Conservation (phyloP, 441 rosid species). For the Aquilaria agallochum region DNA sequence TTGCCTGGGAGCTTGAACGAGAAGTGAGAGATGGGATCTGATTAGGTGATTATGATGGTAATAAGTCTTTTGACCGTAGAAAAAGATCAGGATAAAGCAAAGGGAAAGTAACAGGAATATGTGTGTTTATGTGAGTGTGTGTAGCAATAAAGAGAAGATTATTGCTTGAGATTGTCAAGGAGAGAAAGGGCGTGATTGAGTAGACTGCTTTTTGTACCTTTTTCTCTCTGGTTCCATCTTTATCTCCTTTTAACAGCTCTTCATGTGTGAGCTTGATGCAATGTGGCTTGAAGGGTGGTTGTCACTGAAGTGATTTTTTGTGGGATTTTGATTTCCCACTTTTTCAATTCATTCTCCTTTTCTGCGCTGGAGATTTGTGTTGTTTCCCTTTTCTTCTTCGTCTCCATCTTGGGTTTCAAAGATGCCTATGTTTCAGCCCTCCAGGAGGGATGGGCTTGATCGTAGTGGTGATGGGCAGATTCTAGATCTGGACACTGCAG, state of each 20-base stretch:
- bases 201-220: slow-evolving; percentile 2
- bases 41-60: slow-evolving; percentile 41
- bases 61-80: slow-evolving; percentile 64
- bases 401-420: slow-evolving; percentile 14
- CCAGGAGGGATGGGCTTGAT: slow-evolving; percentile 35
- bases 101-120: slow-evolving; percentile 18
- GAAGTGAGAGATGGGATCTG: slow-evolving; percentile 35
- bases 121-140: slow-evolving; percentile 21
- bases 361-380: slow-evolving; percentile 17
- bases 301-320: slow-evolving; percentile 23
- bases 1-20: slow-evolving; percentile 41
- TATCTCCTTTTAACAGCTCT: slow-evolving; percentile 22
- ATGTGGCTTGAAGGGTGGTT: slow-evolving; percentile 34
- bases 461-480: slow-evolving; percentile 41
- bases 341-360: not conserved
- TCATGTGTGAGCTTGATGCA: slow-evolving; percentile 22
- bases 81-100: slow-evolving; percentile 32
- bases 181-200: slow-evolving; percentile 13
- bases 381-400: not conserved
- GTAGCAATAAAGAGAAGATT: slow-evolving; percentile 30
- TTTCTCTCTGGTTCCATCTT: slow-evolving; percentile 8
- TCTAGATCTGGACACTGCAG: slow-evolving; percentile 62
- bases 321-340: not conserved
- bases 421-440: slow-evolving; percentile 59
- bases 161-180: slow-evolving; percentile 26